Conservation (phyloP, 164 flowering plant genomes). For the Santalum album region DNA sequence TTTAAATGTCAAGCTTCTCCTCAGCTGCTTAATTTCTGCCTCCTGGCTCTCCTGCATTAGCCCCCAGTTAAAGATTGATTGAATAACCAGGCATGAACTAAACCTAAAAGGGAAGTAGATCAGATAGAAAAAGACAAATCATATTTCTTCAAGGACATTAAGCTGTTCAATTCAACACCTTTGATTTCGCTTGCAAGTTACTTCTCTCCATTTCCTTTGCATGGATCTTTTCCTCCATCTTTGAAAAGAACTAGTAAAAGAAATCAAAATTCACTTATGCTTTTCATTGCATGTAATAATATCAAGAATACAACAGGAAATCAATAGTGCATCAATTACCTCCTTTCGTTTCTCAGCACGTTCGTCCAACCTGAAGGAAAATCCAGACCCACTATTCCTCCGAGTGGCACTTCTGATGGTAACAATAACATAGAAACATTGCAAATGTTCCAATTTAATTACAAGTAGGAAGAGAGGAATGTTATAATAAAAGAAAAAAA, state of each 20-base stretch:
- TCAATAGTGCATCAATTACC: slow-evolving; percentile 24
- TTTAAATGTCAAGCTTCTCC: slow-evolving; percentile 77
- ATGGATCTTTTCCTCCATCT: slow-evolving; percentile 74
- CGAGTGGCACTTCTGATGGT: slow-evolving; percentile 42
- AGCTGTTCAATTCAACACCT: slow-evolving; percentile 35
- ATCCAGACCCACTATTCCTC: slow-evolving; percentile 42
- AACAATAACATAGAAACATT: no score
- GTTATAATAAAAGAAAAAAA: no score
- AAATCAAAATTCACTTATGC: slow-evolving; percentile 2
- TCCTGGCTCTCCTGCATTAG: slow-evolving; percentile 59
- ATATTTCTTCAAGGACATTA: no score
- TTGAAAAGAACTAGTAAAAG: slow-evolving; percentile 46
- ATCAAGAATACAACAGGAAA: not conserved
- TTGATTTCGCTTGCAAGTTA: slow-evolving; percentile 65
- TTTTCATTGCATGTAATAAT: not conserved
- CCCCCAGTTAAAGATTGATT: not conserved
- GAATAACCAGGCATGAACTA: not conserved
- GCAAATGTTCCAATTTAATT: not conserved
- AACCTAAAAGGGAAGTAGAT: not conserved
- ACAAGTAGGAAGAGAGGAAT: not conserved
- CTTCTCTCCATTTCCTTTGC: slow-evolving; percentile 68
- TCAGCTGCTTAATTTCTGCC: slow-evolving; percentile 65
- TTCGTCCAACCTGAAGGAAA: slow-evolving; percentile 68
- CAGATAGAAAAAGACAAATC: not conserved
- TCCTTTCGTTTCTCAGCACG: slow-evolving; percentile 85